Evolutionary conservation across 1,139 yeast genomes (phyloP).

Genomic region (Zygotorulaspora mrakii): DNA sequence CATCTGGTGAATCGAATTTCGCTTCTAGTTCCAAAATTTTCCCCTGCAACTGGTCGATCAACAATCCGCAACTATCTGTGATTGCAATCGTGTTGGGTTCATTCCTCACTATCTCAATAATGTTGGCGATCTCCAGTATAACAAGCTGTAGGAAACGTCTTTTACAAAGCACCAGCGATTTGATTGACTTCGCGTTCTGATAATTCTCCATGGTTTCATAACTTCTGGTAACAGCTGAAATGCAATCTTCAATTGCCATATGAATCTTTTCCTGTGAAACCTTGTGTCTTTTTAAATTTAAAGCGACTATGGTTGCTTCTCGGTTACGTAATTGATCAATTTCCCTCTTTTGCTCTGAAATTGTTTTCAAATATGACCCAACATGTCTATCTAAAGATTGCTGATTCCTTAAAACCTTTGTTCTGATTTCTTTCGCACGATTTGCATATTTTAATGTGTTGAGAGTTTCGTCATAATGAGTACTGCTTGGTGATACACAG

Average conservation of each 20-base stretch:
- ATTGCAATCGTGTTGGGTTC: constrained; percentile 14
- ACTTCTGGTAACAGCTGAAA: constrained; percentile 41
- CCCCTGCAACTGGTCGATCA: constrained; percentile 26
- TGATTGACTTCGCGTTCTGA: constrained; percentile 44
- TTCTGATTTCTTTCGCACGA: constrained; percentile 85
- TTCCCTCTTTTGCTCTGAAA: constrained; percentile 75
- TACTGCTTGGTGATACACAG: constrained; percentile 80
- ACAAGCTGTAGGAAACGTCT: constrained; percentile 50
- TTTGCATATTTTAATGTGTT: constrained; percentile 88
- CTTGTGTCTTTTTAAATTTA: constrained; percentile 38
- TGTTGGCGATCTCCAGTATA: constrained; percentile 41
- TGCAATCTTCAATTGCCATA: constrained; percentile 41
- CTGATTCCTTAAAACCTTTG: constrained; percentile 70
- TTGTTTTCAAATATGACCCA: constrained; percentile 80
- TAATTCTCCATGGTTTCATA: constrained; percentile 46
- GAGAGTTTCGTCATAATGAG: constrained; percentile 86
- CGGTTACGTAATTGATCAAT: constrained; percentile 64
- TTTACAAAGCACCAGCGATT: constrained; percentile 49
- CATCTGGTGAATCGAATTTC: constrained; percentile 47
- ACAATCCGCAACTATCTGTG: constrained; percentile 14
- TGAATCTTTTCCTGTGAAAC: constrained; percentile 40
- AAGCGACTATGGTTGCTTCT: constrained; percentile 45
- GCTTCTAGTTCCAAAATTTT: constrained; percentile 52
- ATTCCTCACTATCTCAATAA: constrained; percentile 20
- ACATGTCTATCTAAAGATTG: constrained; percentile 81